These are phyloP conservation scores for Phylloporus arenicola DNA, from an alignment of 768 basidiomycete genomes.

Conservation along the genomic window DNA sequence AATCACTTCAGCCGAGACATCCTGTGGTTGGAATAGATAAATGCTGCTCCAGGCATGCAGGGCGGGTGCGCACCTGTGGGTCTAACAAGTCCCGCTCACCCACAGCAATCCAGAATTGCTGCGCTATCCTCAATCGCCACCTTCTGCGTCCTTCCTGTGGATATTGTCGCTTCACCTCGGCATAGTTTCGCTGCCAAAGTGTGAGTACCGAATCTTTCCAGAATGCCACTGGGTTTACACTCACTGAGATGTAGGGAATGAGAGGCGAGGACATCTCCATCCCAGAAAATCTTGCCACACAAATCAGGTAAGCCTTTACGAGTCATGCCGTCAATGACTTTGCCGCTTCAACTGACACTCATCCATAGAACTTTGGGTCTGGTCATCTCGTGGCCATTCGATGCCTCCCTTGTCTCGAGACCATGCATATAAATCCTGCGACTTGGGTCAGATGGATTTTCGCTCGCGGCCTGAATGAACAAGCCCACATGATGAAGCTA, in stretches of 20 bases:
- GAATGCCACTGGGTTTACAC: not conserved
- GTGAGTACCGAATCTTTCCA: slow-evolving; percentile 4
- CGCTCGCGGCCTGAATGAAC: not conserved
- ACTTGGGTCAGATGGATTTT: no score
- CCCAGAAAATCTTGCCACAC: no score
- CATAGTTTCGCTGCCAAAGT: slow-evolving; percentile 36
- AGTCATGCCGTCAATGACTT: no score
- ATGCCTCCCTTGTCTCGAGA: no score
- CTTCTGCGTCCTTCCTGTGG: slow-evolving; percentile 53
- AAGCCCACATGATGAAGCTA: slow-evolving; percentile 7
- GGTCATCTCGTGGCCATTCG: no score
- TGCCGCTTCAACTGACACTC: not conserved
- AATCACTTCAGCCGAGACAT: slow-evolving; percentile 6
- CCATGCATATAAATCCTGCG: no score
- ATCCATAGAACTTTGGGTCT: not conserved
- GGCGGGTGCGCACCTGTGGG: not conserved
- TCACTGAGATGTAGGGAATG: slow-evolving; percentile 16
- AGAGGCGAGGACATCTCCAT: slow-evolving; percentile 19
- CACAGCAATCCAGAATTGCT: slow-evolving; percentile 40
- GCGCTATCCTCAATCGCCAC: slow-evolving; percentile 50
- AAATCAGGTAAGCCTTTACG: no score
- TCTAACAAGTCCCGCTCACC: slow-evolving; percentile 10
- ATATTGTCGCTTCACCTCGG: slow-evolving; percentile 37
- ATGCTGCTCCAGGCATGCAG: not conserved
- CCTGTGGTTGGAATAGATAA: slow-evolving; percentile 12